Evolutionary conservation across 1,284 basidiomycete genomes (phyloP).

Genomic region (Pseudozyma sp.): DNA sequence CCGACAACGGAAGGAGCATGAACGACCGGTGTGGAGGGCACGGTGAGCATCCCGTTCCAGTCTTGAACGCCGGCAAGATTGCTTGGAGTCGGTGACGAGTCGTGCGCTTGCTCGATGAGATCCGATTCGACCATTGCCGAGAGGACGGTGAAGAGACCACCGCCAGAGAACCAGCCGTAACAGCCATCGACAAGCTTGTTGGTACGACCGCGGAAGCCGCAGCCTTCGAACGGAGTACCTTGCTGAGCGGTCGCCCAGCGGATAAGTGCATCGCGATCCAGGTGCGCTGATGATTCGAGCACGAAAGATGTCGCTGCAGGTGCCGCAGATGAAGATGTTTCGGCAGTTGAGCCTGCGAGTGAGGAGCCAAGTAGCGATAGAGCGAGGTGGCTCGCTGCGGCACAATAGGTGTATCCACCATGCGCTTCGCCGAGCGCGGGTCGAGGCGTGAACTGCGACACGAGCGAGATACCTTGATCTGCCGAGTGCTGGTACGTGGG

Average conservation of each 20-base stretch:
- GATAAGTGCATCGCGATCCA: constrained; percentile 77
- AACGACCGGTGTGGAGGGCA: constrained; percentile 16
- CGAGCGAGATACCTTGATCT: constrained; percentile 9
- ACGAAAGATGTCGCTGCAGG: not conserved
- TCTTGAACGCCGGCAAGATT: constrained; percentile 47
- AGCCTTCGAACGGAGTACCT: constrained; percentile 82
- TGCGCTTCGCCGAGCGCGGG: constrained; percentile 88
- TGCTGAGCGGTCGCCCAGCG: constrained; percentile 91
- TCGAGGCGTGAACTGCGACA: constrained; percentile 70
- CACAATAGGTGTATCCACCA: constrained; percentile 96
- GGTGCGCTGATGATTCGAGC: constrained; percentile 64
- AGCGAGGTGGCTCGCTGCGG: constrained; percentile 84
- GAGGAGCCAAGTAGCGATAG: constrained; percentile 72
- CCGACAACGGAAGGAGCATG: constrained; percentile 2
- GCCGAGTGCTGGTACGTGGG: constrained; percentile 71
- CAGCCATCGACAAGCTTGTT: constrained; percentile 99
- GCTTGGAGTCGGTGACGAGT: constrained; percentile 15
- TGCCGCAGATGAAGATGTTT: not conserved
- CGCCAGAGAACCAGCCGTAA: constrained; percentile 95
- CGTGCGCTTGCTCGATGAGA: constrained; percentile 25
- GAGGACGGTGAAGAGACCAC: constrained; percentile 85
- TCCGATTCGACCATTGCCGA: constrained; percentile 75
- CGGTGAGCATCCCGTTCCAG: constrained; percentile 40
- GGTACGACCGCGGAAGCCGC: constrained; percentile 91
- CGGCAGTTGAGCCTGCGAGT: constrained; percentile 7